A percentile compares a stretch with the other conserved stretches of the same genome.
Evolutionary conservation across 148 eudicot species (phyloP).

Genomic region (Dysphania ambrosioides): DNA sequence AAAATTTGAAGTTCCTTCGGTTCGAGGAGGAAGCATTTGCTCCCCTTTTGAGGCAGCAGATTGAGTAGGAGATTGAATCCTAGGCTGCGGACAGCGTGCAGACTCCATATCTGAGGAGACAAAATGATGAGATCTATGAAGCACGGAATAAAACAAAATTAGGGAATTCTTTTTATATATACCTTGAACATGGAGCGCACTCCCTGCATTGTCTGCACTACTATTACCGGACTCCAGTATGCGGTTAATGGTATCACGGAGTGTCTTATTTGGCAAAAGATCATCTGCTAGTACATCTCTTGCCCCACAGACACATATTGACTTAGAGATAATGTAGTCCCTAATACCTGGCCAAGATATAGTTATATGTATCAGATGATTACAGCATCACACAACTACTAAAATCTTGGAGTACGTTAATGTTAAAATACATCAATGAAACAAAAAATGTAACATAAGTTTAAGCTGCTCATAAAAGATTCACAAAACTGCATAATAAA

Average conservation of each 20-base stretch:
- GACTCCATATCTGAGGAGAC: slow-evolving; percentile 66
- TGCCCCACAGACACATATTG: slow-evolving; percentile 85
- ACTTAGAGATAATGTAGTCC: slow-evolving; percentile 70
- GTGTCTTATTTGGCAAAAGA: slow-evolving; percentile 81
- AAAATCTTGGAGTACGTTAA: background rate
- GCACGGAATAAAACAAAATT: background rate
- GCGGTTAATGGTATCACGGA: slow-evolving; percentile 78
- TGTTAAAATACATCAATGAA: background rate
- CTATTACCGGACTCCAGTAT: slow-evolving; percentile 76
- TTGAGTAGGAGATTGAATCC: slow-evolving; percentile 58
- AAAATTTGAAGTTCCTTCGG: slow-evolving; percentile 39
- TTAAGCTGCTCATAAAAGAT: background rate
- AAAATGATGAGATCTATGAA: background rate
- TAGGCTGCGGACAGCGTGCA: slow-evolving; percentile 57
- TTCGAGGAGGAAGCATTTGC: slow-evolving; percentile 42
- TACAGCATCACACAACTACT: background rate
- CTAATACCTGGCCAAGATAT: slow-evolving; percentile 62
- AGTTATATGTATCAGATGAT: background rate
- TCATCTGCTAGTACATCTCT: slow-evolving; percentile 78
- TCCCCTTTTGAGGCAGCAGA: slow-evolving; percentile 84
- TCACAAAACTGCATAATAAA: background rate
- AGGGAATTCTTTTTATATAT: too few species aligned
- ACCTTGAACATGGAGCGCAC: slow-evolving; percentile 76
- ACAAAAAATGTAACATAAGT: background rate
- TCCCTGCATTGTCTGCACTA: slow-evolving; percentile 71